Evolutionary conservation across 2,329 filamentous ascomycete genomes (phyloP).

Genomic region (Phyllachora maydis): DNA sequence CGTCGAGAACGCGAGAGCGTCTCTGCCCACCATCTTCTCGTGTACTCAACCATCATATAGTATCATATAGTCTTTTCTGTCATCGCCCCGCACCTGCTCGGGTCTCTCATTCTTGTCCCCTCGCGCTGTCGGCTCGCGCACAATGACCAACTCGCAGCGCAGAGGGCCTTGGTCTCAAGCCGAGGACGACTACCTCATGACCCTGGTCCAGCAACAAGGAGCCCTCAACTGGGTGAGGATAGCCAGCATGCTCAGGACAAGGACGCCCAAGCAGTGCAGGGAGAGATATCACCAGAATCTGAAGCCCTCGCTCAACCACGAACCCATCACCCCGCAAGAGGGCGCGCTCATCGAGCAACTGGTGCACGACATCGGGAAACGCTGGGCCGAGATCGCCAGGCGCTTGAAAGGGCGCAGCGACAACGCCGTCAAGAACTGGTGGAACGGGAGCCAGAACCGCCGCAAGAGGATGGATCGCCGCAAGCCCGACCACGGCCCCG

Average conservation of each 20-base stretch:
- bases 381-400: slow-evolving; percentile 85
- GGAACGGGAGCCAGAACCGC: slow-evolving; percentile 84
- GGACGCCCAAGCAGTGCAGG: slow-evolving; percentile 85
- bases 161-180: slow-evolving; percentile 37
- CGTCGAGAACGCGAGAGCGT: too few relatives aligned
- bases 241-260: slow-evolving; percentile 49
- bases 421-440: slow-evolving; percentile 96
- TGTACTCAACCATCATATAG: too few relatives aligned
- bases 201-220: slow-evolving; percentile 45
- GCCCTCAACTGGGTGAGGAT: slow-evolving; percentile 82
- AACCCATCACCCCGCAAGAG: slow-evolving; percentile 52
- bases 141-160: too few relatives aligned
- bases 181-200: slow-evolving; percentile 46
- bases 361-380: slow-evolving; percentile 60
- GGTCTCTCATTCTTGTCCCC: too few relatives aligned
- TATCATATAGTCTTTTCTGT: too few relatives aligned
- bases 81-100: too few relatives aligned
- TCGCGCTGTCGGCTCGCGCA: too few relatives aligned
- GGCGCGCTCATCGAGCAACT: slow-evolving; percentile 55
- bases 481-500: slow-evolving; percentile 4
- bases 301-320: slow-evolving; percentile 53
- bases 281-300: slow-evolving; percentile 91
- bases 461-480: slow-evolving; percentile 29
- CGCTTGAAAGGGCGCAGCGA: slow-evolving; percentile 69
- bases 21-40: too few relatives aligned